phyloP scores from a whole-genome alignment of 768 basidiomycete species.

The Lactarius hatsudake region DNA sequence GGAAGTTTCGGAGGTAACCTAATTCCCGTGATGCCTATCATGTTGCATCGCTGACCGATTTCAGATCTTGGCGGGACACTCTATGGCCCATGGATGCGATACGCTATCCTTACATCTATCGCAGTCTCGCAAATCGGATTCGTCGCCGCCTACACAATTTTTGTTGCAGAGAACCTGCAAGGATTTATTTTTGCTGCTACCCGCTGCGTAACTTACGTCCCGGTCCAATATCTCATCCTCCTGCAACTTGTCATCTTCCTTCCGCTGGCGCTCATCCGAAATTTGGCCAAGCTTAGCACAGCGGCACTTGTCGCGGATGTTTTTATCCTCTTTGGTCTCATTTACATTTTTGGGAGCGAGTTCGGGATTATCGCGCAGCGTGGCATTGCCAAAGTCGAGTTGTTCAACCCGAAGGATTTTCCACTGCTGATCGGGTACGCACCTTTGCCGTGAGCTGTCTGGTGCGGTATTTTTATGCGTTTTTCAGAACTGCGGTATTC shows the following conservation, averaged over 20 bases:
- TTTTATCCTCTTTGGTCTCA: conserved; percentile 85
- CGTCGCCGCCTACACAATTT: conserved; percentile 89
- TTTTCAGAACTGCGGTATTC: conserved; percentile 86
- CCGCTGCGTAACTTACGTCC: conserved; percentile 62
- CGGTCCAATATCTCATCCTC: conserved; percentile 78
- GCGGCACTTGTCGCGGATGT: conserved; percentile 92
- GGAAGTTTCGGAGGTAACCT: conserved; percentile 88
- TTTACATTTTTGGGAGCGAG: conserved; percentile 91
- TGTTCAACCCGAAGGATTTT: conserved; percentile 90
- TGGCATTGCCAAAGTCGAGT: conserved; percentile 74
- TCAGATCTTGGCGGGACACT: conserved; percentile 89
- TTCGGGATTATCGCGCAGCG: conserved; percentile 57
- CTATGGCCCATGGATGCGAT: conserved; percentile 93
- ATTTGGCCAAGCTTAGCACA: conserved; percentile 91
- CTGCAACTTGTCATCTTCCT: conserved; percentile 84
- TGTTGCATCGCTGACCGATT: background rate
- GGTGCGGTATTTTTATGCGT: conserved; percentile 3
- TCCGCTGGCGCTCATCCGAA: conserved; percentile 84
- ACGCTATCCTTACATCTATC: conserved; percentile 83
- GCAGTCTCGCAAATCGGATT: conserved; percentile 88
- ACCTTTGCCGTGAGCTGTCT: background rate
- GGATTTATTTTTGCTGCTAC: conserved; percentile 83
- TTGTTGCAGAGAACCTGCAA: conserved; percentile 90
- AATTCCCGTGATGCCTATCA: conserved; percentile 4
- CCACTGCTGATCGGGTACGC: conserved; percentile 84